These are phyloP conservation scores for Elsinoe necatrix DNA, from an alignment of 2,329 filamentous ascomycete species.

Conservation along the genomic window DNA sequence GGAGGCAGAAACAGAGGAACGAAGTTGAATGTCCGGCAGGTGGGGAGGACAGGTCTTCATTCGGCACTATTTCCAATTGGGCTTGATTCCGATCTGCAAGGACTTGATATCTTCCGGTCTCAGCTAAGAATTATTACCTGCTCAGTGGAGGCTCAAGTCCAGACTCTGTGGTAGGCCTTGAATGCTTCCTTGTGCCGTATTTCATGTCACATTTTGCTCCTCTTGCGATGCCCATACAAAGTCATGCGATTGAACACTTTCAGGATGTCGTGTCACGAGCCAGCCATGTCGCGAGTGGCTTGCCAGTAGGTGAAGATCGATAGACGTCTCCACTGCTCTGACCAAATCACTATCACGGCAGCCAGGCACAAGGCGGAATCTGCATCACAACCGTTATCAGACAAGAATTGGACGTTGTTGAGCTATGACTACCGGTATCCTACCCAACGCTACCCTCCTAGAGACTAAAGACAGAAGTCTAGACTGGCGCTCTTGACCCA, in stretches of 20 bases:
- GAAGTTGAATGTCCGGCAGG: background rate
- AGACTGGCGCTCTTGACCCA: conserved; percentile 6
- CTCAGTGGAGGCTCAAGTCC: background rate
- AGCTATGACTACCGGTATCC: conserved; percentile 6
- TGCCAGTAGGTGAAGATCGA: background rate
- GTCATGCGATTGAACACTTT: too few relatives aligned
- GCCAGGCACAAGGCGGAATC: background rate
- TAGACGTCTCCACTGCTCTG: background rate
- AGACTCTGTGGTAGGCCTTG: background rate
- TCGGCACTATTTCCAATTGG: background rate
- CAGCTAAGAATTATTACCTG: background rate
- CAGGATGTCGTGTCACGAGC: background rate
- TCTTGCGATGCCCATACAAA: too few relatives aligned
- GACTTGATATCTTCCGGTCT: background rate
- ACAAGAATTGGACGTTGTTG: conserved; percentile 10
- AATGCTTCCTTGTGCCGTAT: background rate
- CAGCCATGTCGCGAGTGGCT: background rate
- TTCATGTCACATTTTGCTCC: background rate
- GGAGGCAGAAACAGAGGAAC: background rate
- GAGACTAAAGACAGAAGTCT: background rate
- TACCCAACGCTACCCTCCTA: background rate
- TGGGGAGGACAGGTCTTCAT: background rate
- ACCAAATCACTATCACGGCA: background rate
- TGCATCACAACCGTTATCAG: conserved; percentile 2
- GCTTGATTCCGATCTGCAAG: background rate